A percentile compares a stretch with the other conserved stretches of the same genome.
phyloP scores from a whole-genome alignment of 2,329 filamentous ascomycete species.

The Penicillium olsonii region DNA sequence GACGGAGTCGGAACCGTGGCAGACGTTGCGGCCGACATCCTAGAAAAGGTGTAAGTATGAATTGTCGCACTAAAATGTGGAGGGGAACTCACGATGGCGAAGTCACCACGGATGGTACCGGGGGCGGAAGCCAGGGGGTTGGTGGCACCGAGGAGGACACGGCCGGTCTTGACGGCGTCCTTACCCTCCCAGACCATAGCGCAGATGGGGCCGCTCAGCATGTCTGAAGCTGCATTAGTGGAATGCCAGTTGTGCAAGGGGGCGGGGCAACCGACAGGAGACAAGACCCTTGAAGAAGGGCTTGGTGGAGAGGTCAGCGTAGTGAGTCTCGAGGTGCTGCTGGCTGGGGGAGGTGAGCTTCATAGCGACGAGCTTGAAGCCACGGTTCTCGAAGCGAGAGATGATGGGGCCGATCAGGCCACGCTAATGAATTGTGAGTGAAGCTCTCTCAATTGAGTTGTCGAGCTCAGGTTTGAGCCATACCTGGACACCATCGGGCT shows the following conservation, averaged over 20 bases:
- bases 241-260: neutral
- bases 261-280: slow-evolving; percentile 65
- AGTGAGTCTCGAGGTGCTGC: slow-evolving; percentile 98
- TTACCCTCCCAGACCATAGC: slow-evolving; percentile 99
- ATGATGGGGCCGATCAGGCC: slow-evolving; percentile 98
- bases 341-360: slow-evolving; percentile 88
- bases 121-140: slow-evolving; percentile 94
- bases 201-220: slow-evolving; percentile 93
- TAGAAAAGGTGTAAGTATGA: slow-evolving; percentile 27
- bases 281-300: slow-evolving; percentile 96
- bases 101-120: slow-evolving; percentile 97
- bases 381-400: slow-evolving; percentile 95
- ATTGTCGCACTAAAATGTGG: neutral
- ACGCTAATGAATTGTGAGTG: slow-evolving; percentile 62
- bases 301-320: slow-evolving; percentile 88
- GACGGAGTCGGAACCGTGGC: slow-evolving; percentile 98
- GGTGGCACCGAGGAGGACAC: slow-evolving; percentile 93
- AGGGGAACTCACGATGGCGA: slow-evolving; percentile 62
- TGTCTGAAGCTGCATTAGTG: slow-evolving; percentile 63
- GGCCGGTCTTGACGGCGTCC: slow-evolving; percentile 98
- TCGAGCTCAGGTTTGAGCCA: slow-evolving; percentile 13
- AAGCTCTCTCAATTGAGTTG: slow-evolving; percentile 13
- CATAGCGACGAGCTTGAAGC: slow-evolving; percentile 98
- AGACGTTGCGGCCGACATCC: slow-evolving; percentile 96
- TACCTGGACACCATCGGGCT: slow-evolving; percentile 99